A percentile compares a stretch with the other conserved stretches of the same genome.
phyloP scores from a whole-genome alignment of 768 basidiomycete species.

The Russula sp. region DNA sequence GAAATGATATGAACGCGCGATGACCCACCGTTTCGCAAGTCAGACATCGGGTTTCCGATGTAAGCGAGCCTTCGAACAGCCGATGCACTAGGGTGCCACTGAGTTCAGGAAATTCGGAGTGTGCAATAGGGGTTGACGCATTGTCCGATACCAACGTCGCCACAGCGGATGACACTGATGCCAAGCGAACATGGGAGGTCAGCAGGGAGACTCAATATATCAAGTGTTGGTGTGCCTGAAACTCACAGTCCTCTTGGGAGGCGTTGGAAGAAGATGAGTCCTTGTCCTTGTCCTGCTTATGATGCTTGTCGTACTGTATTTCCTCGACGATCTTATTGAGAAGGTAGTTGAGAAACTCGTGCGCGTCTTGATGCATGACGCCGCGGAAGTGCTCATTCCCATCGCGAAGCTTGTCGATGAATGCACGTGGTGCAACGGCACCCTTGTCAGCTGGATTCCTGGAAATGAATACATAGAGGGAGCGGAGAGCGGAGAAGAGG shows the following conservation, averaged over 20 bases:
- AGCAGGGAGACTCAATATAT: background rate
- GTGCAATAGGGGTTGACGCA: conserved; percentile 40
- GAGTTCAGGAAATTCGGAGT: conserved; percentile 41
- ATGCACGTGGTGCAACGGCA: conserved; percentile 82
- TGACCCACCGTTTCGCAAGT: conserved; percentile 87
- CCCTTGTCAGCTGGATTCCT: conserved; percentile 75
- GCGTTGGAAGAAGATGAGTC: conserved; percentile 19
- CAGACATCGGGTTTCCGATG: conserved; percentile 95
- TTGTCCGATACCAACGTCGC: conserved; percentile 50
- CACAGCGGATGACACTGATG: conserved; percentile 58
- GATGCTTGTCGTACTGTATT: conserved; percentile 66
- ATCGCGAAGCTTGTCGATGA: conserved; percentile 91
- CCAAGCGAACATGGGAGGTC: conserved; percentile 11
- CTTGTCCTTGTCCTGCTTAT: conserved; percentile 28
- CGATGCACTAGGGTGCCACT: conserved; percentile 81
- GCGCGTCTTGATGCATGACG: conserved; percentile 96
- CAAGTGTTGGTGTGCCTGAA: background rate
- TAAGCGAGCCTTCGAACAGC: conserved; percentile 89
- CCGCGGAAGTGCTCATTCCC: conserved; percentile 89
- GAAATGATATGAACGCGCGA: background rate
- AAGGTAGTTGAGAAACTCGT: conserved; percentile 95
- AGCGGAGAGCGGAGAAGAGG: conserved; percentile 88
- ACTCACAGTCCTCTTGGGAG: conserved; percentile 64
- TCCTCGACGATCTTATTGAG: conserved; percentile 94
- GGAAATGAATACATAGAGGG: conserved; percentile 84